These are phyloP conservation scores for Pyrrhoderma noxium DNA, from an alignment of 1,284 basidiomycete genomes.

Conservation along the genomic window DNA sequence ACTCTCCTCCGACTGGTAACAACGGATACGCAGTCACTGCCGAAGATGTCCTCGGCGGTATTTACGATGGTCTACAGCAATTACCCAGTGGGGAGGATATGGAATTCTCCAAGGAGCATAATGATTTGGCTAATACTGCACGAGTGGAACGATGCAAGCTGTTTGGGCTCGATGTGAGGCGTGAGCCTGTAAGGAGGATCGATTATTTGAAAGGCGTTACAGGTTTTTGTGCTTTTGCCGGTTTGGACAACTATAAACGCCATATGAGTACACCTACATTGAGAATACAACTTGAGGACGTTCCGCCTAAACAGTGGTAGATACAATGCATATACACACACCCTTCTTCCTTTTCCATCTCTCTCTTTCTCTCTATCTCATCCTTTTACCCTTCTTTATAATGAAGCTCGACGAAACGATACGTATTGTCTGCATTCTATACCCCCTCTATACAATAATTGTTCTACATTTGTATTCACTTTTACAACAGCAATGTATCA, in stretches of 20 bases:
- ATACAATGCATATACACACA: neutral
- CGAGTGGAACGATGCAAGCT: conserved; percentile 6
- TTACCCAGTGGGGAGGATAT: conserved; percentile 1
- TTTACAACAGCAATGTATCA: neutral
- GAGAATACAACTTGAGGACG: neutral
- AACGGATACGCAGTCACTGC: conserved; percentile 14
- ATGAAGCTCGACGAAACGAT: no score
- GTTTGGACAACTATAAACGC: conserved; percentile 7
- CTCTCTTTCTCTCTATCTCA: neutral
- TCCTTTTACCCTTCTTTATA: no score
- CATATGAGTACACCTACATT: conserved; percentile 11
- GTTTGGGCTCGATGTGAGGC: conserved; percentile 2
- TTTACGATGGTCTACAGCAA: conserved; percentile 8
- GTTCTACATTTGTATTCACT: neutral
- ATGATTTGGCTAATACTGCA: conserved; percentile 5
- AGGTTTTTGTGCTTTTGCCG: conserved; percentile 12
- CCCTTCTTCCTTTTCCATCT: neutral
- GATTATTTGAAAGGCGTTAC: conserved; percentile 13
- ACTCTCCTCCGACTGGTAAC: conserved; percentile 2
- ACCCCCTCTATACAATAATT: no score
- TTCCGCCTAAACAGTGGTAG: neutral
- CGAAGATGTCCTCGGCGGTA: conserved; percentile 10
- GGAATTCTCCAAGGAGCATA: conserved; percentile 2
- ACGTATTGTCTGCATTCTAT: no score
- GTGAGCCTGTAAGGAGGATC: conserved; percentile 10